Evolutionary conservation across 495 filamentous ascomycete genomes (phyloP), one percentile per base, ranked within the genome.

Genomic region (Beverwykella pulmonaria): DNA sequence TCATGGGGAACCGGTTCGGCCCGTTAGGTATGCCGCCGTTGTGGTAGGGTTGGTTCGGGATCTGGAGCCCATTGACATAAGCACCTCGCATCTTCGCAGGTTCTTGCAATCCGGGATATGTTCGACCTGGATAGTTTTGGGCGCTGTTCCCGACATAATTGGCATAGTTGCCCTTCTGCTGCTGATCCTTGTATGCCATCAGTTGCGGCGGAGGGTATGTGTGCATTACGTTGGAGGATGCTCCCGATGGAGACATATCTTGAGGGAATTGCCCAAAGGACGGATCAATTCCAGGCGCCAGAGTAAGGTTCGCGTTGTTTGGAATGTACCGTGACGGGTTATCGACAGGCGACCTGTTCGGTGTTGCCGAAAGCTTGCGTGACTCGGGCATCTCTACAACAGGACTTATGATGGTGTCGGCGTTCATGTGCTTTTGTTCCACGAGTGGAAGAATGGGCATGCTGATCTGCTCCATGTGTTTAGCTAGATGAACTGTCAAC

Each of bases 391-490:
- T 61, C 44, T 65, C 70, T 0, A 71, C 71, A 9, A 73, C 66
- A 19, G 73, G 68, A 32, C 63, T 69, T 36, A 71, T 69, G 29
- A 75, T 58, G 12, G 70, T 67, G 25, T 71, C 71, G 10, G 71
- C 61, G 30, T 67, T 63, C 32, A 70, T 63, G n/a, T 72, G 62
- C 58, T 70, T 76, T 65, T 71, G 70, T 46, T 75, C 73, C 7
- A 93, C 88, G 7, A 98, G 83, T 56, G 83, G 83, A 52, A 96
- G 77, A 53, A 97, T 85, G 0, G 93, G 93, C 73, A 98, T 83
- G 69, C 90, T 91, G 74, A 98, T 90, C 63, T 90, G 87, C 74
- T 97, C 93, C 92, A 98, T 95, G 78, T 98, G 93, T 70, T 92
- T 92, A n/a, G 92, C 93, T 66, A 97, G 80, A 79, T 97, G 93